Base-by-base conservation (phyloP, 768 basidiomycete genomes). In the Amanita rimosa region DNA sequence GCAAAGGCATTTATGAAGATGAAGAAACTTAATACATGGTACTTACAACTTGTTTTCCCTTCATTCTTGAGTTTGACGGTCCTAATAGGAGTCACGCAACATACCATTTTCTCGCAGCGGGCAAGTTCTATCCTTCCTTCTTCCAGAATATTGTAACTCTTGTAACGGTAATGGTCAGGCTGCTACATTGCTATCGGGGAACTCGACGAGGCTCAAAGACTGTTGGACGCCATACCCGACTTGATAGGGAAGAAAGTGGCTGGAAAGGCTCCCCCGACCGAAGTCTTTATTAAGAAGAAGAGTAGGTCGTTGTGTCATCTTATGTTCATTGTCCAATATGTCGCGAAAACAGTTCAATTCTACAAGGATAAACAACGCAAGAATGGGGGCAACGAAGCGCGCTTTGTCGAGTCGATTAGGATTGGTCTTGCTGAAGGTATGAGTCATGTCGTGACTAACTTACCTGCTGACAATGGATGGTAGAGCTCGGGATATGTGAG, bases 261-360 rank as follows among this genome's bases (percentile, higher is more conserved):
- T 9, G 82, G 79, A n/a, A 80, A 78, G 61, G 75, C 79, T 46
- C 60, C 87, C 44, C 85, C 87, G 0, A 85, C 83, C 0, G 87
- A 90, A 55, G 76, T 81, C 3, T 79, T 81, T 48, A 85, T 89
- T 47, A 77, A 81, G 67, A 86, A 84, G 68, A 85, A 83, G 62
- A 34, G 87, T 87, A 44, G 7, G 81, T 37, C 19, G 4, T 48
- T 36, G 7, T 4, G 7, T 33, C 13, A 34, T 2, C 6, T 21
- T 3, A 22, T 50, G 14, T 49, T 11, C 9, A 10, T 52, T 3
- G 51, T 41, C 11, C 31, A 10, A 14, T 37, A 36, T 10, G 10
- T 11, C 2, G 29, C 29, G 9, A 10, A 27, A 48, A 9, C 54
- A 90, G 87, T 90, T 57, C 73, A 72, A 1, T 87, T 86, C 57